Evolutionary conservation across 2,329 filamentous ascomycete genomes (phyloP).

Genomic region (Ambrosiella cleistominuta): DNA sequence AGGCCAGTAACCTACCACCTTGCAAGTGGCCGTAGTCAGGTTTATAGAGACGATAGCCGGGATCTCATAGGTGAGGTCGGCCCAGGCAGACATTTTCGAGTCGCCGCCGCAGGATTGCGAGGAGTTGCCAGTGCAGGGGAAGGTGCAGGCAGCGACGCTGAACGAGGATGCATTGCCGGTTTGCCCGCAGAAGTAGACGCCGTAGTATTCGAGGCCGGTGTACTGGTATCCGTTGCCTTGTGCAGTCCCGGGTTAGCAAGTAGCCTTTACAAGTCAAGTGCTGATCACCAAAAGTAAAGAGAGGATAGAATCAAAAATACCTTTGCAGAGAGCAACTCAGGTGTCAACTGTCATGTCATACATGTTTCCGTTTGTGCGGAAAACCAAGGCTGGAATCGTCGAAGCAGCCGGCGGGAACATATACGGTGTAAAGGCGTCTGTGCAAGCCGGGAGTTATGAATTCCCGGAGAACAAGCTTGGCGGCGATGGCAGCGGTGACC

Average conservation of each 20-base stretch:
- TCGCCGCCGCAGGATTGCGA: constrained; percentile 30
- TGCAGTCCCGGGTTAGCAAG: not conserved
- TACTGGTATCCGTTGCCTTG: constrained; percentile 31
- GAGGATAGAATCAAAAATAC: constrained; percentile 17
- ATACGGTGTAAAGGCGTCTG: constrained; percentile 30
- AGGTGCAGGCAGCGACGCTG: constrained; percentile 36
- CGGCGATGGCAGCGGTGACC: constrained; percentile 23
- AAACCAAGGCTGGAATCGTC: constrained; percentile 25
- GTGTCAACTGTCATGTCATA: constrained; percentile 29
- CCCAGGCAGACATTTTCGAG: constrained; percentile 29
- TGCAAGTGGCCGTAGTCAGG: constrained; percentile 34
- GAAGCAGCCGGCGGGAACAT: constrained; percentile 32
- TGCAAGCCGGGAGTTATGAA: constrained; percentile 27
- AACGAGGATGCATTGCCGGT: constrained; percentile 35
- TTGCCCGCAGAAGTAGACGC: constrained; percentile 35
- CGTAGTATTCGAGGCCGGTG: constrained; percentile 33
- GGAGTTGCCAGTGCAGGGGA: constrained; percentile 32
- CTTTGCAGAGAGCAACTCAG: constrained; percentile 33
- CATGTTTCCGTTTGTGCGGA: constrained; percentile 23
- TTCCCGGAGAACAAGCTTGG: constrained; percentile 24
- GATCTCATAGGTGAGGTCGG: constrained; percentile 29
- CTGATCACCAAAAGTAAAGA: not conserved
- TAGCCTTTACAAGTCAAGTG: not conserved
- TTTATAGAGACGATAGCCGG: constrained; percentile 21
- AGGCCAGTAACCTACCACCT: constrained; percentile 43